Base-by-base conservation (phyloP, 805 yeast species). In the Starmerella ratchasimensis region DNA sequence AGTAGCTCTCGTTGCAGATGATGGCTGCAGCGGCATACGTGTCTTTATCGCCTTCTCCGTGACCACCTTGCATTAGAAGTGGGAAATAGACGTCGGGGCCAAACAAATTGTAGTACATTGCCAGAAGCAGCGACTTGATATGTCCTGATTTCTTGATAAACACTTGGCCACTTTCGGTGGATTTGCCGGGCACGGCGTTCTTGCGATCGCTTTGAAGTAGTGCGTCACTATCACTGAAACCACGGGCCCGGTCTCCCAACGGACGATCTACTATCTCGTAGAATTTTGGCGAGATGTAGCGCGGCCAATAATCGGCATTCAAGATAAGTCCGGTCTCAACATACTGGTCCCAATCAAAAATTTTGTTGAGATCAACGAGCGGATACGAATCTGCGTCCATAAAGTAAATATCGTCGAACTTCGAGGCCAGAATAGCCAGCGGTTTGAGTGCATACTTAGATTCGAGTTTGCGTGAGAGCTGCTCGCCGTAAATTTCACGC, bases 221-320 rank as follows among this genome's bases (percentile, higher is more conserved):
- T 1, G 65, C 65, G 4, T 48, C 67, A 16, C 56, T 18, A 24
- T 35, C 16, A 13, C 26, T 19, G 31, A 21, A 16, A 45, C 57
- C 58, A 13, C 54, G 50, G 13, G 53, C 67, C 52, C 49, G 61
- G 32, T 52, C 49, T 21, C 69, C 66, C 1, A 73, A 60, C 34
- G 60, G 47, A 11, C 73, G 61, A 2, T 73, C 80, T 0, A 81
- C 81, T 46, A 82, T 73, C 22, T 71, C 69, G 56, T 78, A 82
- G 50, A 69, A 77, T 27, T 61, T 60, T 5, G 94, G 93, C 1
- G 80, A 71, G 1, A 86, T 80, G 5, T 86, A 74, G 46, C 94
- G 67, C 56, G 76, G 71, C 94, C 94, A 82, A 56, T 75, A 82
- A 57, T 82, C 94, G 1, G 93, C 93, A 88, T 93, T 82, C 19